A percentile compares a stretch with the other conserved stretches of the same genome.
Evolutionary conservation across 2,329 filamentous ascomycete genomes (phyloP).

Genomic region (Bipolaris bicolor): DNA sequence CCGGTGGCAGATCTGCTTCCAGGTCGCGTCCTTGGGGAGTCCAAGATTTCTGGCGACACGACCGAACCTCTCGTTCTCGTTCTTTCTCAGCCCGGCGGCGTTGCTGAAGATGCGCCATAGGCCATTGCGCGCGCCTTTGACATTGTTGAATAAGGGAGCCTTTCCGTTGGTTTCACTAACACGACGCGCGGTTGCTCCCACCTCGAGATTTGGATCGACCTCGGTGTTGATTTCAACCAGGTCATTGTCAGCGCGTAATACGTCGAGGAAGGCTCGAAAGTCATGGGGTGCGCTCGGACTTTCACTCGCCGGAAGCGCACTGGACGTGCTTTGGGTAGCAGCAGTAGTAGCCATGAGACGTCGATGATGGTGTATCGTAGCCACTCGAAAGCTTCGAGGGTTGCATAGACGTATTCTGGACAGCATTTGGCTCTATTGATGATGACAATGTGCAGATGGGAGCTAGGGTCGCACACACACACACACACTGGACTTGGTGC

Average conservation of each 20-base stretch:
- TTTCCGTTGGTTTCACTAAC: neutral
- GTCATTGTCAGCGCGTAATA: neutral
- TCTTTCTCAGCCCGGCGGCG: neutral
- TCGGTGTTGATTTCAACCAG: slow-evolving; percentile 1
- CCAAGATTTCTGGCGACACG: neutral
- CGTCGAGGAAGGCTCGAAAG: slow-evolving; percentile 1
- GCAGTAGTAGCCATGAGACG: neutral
- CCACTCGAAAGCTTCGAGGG: neutral
- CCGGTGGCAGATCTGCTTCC: neutral
- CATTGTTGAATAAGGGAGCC: neutral
- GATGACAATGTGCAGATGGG: neutral
- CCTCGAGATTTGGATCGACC: neutral
- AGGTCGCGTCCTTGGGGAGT: slow-evolving; percentile 1
- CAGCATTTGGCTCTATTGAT: neutral
- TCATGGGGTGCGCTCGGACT: neutral
- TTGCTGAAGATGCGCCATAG: slow-evolving; percentile 2
- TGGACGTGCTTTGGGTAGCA: neutral
- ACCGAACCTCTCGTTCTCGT: neutral
- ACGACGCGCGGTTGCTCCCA: neutral
- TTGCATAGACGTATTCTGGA: neutral
- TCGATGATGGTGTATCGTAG: neutral
- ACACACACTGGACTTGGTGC: neutral
- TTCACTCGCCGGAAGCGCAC: neutral
- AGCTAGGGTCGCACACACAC: neutral
- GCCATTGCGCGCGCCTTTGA: slow-evolving; percentile 1